Percentiles rank a stretch among this genome's conserved stretches.
Conservation (phyloP, 108 stramenopile genomes). For the Cyclotella choctawhatcheeana region DNA sequence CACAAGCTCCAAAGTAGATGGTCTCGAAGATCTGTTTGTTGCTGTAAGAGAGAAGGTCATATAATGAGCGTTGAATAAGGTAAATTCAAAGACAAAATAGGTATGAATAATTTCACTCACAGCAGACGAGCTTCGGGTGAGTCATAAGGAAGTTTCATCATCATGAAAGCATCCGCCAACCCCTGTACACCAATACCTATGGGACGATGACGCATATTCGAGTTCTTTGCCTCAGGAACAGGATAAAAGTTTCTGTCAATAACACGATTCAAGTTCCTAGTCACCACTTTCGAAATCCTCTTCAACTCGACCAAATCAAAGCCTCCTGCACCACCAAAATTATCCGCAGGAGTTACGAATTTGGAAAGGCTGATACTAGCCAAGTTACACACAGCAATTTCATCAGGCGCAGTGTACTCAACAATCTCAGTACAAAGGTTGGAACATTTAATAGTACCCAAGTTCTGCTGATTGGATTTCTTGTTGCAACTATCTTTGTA, state of each 20-base stretch:
- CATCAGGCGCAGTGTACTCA: slow-evolving; percentile 98
- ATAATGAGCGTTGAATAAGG: not conserved
- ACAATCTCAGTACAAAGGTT: slow-evolving; percentile 99
- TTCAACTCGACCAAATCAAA: slow-evolving; percentile 92
- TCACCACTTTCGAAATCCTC: slow-evolving; percentile 93
- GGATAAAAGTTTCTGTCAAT: slow-evolving; percentile 99
- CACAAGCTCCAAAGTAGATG: slow-evolving; percentile 97
- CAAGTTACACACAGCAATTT: slow-evolving; percentile 99
- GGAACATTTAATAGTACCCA: slow-evolving; percentile 97
- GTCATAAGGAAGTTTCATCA: slow-evolving; percentile 96
- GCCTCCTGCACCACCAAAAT: slow-evolving; percentile 42
- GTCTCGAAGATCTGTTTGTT: slow-evolving; percentile 99
- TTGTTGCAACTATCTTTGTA: slow-evolving; percentile 99
- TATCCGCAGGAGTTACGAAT: slow-evolving; percentile 78
- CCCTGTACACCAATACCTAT: slow-evolving; percentile 99
- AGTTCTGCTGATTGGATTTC: slow-evolving; percentile 98
- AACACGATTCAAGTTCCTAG: slow-evolving; percentile 96
- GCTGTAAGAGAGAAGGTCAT: slow-evolving; percentile 12
- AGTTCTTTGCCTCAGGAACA: slow-evolving; percentile 78
- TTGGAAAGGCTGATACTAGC: slow-evolving; percentile 96
- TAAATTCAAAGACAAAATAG: too few species aligned
- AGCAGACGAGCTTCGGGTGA: slow-evolving; percentile 80
- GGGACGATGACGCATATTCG: slow-evolving; percentile 98
- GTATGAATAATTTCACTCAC: slow-evolving; percentile 17
- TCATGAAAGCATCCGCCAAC: slow-evolving; percentile 96